Evolutionary conservation across 495 filamentous ascomycete species (phyloP).

Genomic region (Friedmanniomyces simplex): DNA sequence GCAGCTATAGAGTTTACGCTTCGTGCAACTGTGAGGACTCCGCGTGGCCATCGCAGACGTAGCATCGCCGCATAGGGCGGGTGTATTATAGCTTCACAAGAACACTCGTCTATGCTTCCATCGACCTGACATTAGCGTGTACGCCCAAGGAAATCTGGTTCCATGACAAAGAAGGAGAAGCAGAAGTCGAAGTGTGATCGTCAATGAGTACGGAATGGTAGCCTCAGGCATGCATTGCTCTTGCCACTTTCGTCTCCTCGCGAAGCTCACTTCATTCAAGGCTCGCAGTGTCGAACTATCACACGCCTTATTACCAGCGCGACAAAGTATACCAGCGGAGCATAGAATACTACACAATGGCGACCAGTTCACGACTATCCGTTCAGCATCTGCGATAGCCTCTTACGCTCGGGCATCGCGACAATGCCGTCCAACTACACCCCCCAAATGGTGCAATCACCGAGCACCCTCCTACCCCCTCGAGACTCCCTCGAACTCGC

Average conservation of each 20-base stretch:
- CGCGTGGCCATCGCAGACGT: too few species aligned
- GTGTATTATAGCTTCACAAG: background rate
- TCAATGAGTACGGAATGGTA: too few species aligned
- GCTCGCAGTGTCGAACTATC: background rate
- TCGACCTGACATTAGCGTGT: too few species aligned
- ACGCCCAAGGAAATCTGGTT: too few species aligned
- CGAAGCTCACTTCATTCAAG: background rate
- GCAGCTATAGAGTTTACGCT: too few species aligned
- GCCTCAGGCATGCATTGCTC: too few species aligned
- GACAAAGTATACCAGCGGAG: background rate
- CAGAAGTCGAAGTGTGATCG: too few species aligned
- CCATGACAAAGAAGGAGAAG: too few species aligned
- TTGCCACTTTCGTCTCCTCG: background rate
- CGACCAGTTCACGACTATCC: background rate
- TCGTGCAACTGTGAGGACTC: too few species aligned
- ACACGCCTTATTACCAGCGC: background rate
- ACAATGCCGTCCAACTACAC: background rate
- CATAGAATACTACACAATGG: background rate
- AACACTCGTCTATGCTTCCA: too few species aligned
- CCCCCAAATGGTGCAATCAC: conserved; percentile 6
- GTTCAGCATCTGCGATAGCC: background rate
- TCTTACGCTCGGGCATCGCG: too few species aligned
- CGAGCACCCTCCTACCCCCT: conserved; percentile 28
- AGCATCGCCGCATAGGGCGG: too few species aligned
- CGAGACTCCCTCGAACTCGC: conserved; percentile 96